Base-by-base conservation (phyloP, 441 rosid genomes). In the Bocquillonia castaneifolia region DNA sequence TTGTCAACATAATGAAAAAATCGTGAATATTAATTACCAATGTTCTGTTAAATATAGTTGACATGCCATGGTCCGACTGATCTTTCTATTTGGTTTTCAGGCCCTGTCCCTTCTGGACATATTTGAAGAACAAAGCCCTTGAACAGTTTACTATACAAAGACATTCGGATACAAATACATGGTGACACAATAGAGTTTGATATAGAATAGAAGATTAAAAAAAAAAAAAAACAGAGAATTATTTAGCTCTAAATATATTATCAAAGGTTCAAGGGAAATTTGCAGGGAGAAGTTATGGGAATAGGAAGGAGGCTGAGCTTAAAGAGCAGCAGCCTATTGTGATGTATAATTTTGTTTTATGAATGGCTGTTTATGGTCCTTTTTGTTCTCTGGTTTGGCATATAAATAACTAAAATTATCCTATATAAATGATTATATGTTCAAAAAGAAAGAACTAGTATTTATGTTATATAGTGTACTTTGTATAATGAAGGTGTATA, bases 31-130 rank as follows among this genome's bases (percentile, higher is more conserved):
- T 25, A 0, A n/a, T 32, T n/a, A 51, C 28, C 13, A n/a, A 50
- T 4, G 20, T 26, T 8, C 12, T 22, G 10, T 44, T 37, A 53
- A 23, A 18, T 26, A 2, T 47, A 14, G 39, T n/a, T 39, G 31
- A 32, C 3, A 23, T 59, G n/a, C 12, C 10, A 28, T 37, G 54
- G 45, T 51, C 66, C 51, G n/a, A 58, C 64, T 10, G 25, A 29
- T 66, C 34, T 31, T 28, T 17, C 26, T 36, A 48, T 23, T 45
- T 57, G 34, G 22, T 61, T 22, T 68, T 67, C 88, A 91, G 97
- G 98, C 89, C 0, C 84, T 91, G 14, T 85, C 97, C 61, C 93
- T 93, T 6, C 59, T 93, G 89, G 98, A 93, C 78, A 86, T 89
- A 66, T 91, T 93, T 79, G 84, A 52, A 5, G 91, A 78, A 10